Evolutionary conservation across 2,329 filamentous ascomycete species (phyloP), one percentile per base, ranked within the genome.

Genomic region (Apiospora hydei): DNA sequence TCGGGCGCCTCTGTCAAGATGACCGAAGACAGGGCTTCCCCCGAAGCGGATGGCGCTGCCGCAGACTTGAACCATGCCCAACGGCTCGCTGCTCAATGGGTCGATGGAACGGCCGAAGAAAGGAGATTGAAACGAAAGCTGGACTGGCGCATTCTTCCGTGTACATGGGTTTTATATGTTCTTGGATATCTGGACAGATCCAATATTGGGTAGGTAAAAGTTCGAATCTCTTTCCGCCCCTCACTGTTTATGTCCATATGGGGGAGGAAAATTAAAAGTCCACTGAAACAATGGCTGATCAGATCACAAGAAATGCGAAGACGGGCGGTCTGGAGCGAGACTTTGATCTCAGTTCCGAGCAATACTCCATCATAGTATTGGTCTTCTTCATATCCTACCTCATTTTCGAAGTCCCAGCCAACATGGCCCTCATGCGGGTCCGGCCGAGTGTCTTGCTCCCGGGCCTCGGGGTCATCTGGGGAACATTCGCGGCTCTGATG

Each of bases 311-410:
- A 21, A 77, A 77, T 61, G 76, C 76, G 2, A 77, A 78, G 68
- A 76, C 74, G 1, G 76, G 74, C 5, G 76, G 76, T 21, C 70
- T 78, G n/a, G 73, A 75, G 30, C 49, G 69, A 4, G 76, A 77
- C 64, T 77, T 77, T 44, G 47, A 53, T 24, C 61, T 77, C 24
- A 75, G 73, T 18, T 76, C 75, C 1, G 69, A 53, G 10, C 76
- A 77, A 53, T 80, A 79, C 72, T 77, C 77, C 44, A 75, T 76
- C 72, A 77, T 78, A n/a, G 76, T 79, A 5, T 71, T 77, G 26
- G 67, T 76, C 57, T 79, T 78, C 73, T 77, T 78, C 70, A 71
- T 79, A 34, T 77, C 75, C 13, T 80, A 80, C 66, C 71, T 75
- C 14, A 47, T 77, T 18, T 75, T 75, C 21, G 77, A 78, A 57